Percentiles rank a stretch among this genome's conserved stretches.
Evolutionary conservation across 768 basidiomycete genomes (phyloP).

Genomic region (Collybiopsis confluens): DNA sequence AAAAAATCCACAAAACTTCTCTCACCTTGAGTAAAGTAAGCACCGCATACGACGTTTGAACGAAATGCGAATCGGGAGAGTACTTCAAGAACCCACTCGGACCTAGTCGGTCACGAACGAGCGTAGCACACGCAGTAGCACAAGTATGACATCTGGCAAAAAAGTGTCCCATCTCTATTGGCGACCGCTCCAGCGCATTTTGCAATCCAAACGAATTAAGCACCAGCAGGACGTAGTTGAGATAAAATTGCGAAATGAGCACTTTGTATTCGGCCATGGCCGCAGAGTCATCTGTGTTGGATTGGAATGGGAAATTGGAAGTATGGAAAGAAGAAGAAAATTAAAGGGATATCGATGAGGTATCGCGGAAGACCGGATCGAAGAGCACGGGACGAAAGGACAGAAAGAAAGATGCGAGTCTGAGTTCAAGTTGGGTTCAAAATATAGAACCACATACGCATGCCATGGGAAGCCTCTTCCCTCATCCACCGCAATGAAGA

Average conservation of each 20-base stretch:
- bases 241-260: slow-evolving; percentile 68
- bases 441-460: no score
- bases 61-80: slow-evolving; percentile 87
- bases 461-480: neutral
- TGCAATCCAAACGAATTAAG: slow-evolving; percentile 96
- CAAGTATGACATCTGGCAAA: slow-evolving; percentile 74
- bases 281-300: slow-evolving; percentile 25
- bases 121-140: slow-evolving; percentile 63
- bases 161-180: slow-evolving; percentile 77
- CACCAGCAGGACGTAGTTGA: slow-evolving; percentile 81
- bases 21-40: slow-evolving; percentile 87
- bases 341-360: no score
- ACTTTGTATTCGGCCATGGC: slow-evolving; percentile 38
- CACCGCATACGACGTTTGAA: slow-evolving; percentile 90
- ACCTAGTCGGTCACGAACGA: slow-evolving; percentile 77
- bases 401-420: no score
- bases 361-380: no score
- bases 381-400: no score
- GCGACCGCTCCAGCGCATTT: slow-evolving; percentile 80
- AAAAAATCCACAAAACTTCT: neutral
- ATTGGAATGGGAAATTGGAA: no score
- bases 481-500: slow-evolving; percentile 56
- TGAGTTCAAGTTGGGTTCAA: no score
- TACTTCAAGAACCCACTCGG: slow-evolving; percentile 77
- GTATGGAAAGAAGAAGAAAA: no score